phyloP scores from a whole-genome alignment of 352 stramenopile genomes.

The Phytopythium chamaehyphon region DNA sequence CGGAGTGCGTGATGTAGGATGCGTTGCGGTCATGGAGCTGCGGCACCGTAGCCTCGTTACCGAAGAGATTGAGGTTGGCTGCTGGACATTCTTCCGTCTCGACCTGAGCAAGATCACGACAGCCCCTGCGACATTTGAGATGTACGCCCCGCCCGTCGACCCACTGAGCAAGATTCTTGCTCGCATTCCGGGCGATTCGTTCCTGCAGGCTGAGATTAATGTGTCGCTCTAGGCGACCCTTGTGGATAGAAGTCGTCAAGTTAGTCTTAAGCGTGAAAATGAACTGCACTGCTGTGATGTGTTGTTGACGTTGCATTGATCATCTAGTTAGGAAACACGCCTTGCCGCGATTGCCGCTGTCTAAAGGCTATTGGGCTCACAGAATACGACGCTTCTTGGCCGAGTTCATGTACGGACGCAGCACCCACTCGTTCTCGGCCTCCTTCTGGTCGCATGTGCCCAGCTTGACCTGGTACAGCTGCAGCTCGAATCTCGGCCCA shows the following conservation, averaged over 20 bases:
- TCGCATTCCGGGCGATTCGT: constrained; percentile 81
- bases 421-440: constrained; percentile 99
- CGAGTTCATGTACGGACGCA: constrained; percentile 99
- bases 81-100: constrained; percentile 88
- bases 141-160: constrained; percentile 83
- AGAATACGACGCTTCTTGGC: constrained; percentile 95
- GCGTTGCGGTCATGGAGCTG: constrained; percentile 85
- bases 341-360: neutral
- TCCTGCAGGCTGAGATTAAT: constrained; percentile 87
- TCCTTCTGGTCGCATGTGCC: constrained; percentile 99
- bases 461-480: constrained; percentile 97
- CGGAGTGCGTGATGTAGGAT: constrained; percentile 37
- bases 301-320: no score
- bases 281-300: constrained; percentile 24
- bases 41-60: constrained; percentile 79
- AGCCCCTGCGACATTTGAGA: constrained; percentile 82
- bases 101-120: constrained; percentile 88
- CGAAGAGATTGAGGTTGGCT: constrained; percentile 83
- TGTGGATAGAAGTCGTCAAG: neutral
- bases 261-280: neutral
- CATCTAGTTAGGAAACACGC: constrained; percentile 27
- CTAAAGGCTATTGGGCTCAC: constrained; percentile 19
- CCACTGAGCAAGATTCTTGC: constrained; percentile 85
- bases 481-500: constrained; percentile 98
- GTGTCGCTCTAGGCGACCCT: constrained; percentile 57